Evolutionary conservation across 352 stramenopile species (phyloP), one percentile per base, ranked within the genome.

Genomic region (Pythium aquatile): DNA sequence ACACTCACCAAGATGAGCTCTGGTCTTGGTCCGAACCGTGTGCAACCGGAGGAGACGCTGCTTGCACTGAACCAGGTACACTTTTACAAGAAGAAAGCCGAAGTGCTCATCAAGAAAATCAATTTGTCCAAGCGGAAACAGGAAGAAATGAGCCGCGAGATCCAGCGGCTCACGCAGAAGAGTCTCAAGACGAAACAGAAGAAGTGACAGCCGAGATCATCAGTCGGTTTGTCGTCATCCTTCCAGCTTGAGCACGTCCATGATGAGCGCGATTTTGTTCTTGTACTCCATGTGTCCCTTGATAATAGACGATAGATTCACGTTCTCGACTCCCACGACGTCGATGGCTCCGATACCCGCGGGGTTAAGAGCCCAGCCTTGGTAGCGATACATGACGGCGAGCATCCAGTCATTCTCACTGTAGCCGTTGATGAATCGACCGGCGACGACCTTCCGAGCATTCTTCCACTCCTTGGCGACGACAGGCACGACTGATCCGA

Each of bases 361-460:
- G 7, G 85, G 90, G 67, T 92, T 85, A 13, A 95, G 58, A 17
- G 85, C 70, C 85, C 81, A 95, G 29, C 83, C 82, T 52, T 96
- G 85, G 55, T 93, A 93, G 9, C 91, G 80, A 65, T 97, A 98
- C 77, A 98, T 93, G 42, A 97, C 71, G 17, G 81, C 83, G 24
- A 98, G 77, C 81, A 97, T 96, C 78, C 85, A 93, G 75, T 98
- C 92, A 51, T 93, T 90, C 28, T 88, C 79, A 0, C 80, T 94
- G 68, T 93, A 98, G 17, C 90, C 89, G 66, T 98, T 98, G 68
- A 98, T 92, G 0, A 97, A 63, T 28, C 92, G 77, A 1, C 90
- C 88, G 3, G 90, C 86, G 4, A 97, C 88, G 14, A 97, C 69
- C 55, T 75, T 60, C 6, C 85, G 72, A 6, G 79, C 87, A 33